These are phyloP conservation scores for Cinchona pubescens DNA, from an alignment of 257 asterid genomes.

Conservation along the genomic window DNA sequence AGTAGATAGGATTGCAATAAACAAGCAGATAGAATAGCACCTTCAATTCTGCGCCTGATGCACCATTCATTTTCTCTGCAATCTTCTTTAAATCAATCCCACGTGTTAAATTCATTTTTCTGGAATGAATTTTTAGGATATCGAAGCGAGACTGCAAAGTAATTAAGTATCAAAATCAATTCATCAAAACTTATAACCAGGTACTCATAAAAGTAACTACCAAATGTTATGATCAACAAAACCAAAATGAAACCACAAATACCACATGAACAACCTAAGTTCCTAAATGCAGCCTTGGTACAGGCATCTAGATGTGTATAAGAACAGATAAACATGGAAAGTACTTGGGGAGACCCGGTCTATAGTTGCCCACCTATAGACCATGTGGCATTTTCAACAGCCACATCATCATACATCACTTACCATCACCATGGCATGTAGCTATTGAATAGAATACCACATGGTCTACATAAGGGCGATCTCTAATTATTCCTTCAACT, in stretches of 20 bases:
- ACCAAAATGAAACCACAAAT: not conserved
- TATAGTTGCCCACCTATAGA: too few species aligned
- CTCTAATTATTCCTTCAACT: not conserved
- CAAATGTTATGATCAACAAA: not conserved
- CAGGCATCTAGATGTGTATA: not conserved
- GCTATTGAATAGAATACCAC: too few species aligned
- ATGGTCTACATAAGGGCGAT: not conserved
- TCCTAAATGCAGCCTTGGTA: not conserved
- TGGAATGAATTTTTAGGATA: constrained; percentile 86
- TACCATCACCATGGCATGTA: too few species aligned
- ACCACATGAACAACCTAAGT: not conserved
- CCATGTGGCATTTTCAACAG: too few species aligned
- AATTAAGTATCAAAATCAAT: not conserved
- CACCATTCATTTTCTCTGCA: constrained; percentile 91
- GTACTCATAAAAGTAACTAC: not conserved
- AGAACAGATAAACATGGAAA: not conserved
- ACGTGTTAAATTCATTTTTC: constrained; percentile 86
- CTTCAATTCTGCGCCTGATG: constrained; percentile 95
- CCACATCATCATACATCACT: too few species aligned
- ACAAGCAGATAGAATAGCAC: constrained; percentile 24
- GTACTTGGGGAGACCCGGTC: too few species aligned
- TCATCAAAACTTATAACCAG: not conserved
- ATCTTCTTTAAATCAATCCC: constrained; percentile 89
- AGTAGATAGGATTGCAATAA: not conserved
- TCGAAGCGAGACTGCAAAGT: constrained; percentile 69